Conservation (phyloP, 148 eudicot genomes). For the Arctostaphylos glauca region DNA sequence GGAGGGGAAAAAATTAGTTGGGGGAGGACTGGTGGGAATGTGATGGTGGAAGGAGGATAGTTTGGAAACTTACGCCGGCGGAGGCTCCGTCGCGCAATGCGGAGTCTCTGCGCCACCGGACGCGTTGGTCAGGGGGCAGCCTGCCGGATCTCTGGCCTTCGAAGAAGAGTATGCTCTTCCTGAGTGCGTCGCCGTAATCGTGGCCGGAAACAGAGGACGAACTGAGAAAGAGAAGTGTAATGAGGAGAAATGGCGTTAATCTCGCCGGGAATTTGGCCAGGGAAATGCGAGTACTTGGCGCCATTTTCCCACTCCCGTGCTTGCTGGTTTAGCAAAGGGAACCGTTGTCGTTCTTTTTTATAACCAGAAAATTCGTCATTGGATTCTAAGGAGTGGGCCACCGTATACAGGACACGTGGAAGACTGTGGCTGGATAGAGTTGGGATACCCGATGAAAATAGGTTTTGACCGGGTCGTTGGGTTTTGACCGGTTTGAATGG, state of each 20-base stretch:
- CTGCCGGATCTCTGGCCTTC: constrained; percentile 94
- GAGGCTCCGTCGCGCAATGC: constrained; percentile 77
- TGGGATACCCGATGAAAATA: constrained; percentile 29
- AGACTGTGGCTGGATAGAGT: constrained; percentile 20
- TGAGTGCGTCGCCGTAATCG: constrained; percentile 70
- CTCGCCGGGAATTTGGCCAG: constrained; percentile 16
- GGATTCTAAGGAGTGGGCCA: constrained; percentile 35
- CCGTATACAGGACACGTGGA: constrained; percentile 27
- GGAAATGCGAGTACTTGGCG: constrained; percentile 36
- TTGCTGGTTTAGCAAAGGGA: constrained; percentile 7
- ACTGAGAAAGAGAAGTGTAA: constrained; percentile 18
- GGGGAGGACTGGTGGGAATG: too few relatives aligned
- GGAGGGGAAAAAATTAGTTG: neutral
- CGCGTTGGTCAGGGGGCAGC: constrained; percentile 83
- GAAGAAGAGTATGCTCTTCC: constrained; percentile 85
- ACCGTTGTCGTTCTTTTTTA: constrained; percentile 8
- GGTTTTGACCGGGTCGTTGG: constrained; percentile 20
- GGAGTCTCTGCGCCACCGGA: constrained; percentile 88
- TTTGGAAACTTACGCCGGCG: constrained; percentile 48
- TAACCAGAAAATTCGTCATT: constrained; percentile 26
- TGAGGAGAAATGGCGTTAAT: constrained; percentile 18
- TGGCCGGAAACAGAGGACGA: constrained; percentile 29
- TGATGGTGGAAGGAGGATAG: neutral
- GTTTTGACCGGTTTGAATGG: neutral
- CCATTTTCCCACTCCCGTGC: constrained; percentile 25